Evolutionary conservation across 805 yeast genomes (phyloP).

Genomic region (Torulaspora indica): DNA sequence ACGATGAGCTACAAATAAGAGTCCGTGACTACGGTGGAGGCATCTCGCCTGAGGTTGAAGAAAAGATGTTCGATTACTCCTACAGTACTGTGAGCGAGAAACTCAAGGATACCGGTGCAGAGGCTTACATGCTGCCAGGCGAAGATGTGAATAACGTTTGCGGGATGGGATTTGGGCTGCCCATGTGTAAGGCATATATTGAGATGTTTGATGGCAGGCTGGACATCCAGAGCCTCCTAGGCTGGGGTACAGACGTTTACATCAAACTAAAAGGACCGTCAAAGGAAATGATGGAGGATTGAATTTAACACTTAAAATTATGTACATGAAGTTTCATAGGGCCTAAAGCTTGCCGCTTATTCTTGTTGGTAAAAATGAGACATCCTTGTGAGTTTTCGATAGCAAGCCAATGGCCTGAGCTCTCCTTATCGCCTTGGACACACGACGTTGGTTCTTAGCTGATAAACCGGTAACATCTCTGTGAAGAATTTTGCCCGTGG

Average conservation of each 20-base stretch:
- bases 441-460: slow-evolving; percentile 59
- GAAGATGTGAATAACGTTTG: slow-evolving; percentile 67
- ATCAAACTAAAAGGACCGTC: slow-evolving; percentile 42
- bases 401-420: slow-evolving; percentile 76
- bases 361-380: slow-evolving; percentile 40
- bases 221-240: slow-evolving; percentile 64
- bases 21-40: slow-evolving; percentile 89
- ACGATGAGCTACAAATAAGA: slow-evolving; percentile 58
- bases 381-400: slow-evolving; percentile 66
- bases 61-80: slow-evolving; percentile 76
- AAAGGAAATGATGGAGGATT: slow-evolving; percentile 11
- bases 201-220: slow-evolving; percentile 69
- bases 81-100: slow-evolving; percentile 59
- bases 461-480: slow-evolving; percentile 66
- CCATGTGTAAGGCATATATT: slow-evolving; percentile 71
- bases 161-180: slow-evolving; percentile 95
- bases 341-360: slow-evolving; percentile 16
- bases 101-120: slow-evolving; percentile 48
- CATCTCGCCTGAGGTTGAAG: slow-evolving; percentile 59
- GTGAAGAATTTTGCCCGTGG: slow-evolving; percentile 73
- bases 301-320: slow-evolving; percentile 3
- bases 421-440: slow-evolving; percentile 74
- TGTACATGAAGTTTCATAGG: slow-evolving; percentile 10
- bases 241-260: slow-evolving; percentile 78
- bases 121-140: slow-evolving; percentile 63